Base-by-base conservation (phyloP, 2,329 filamentous ascomycete genomes). In the Botrytis byssoidea region DNA sequence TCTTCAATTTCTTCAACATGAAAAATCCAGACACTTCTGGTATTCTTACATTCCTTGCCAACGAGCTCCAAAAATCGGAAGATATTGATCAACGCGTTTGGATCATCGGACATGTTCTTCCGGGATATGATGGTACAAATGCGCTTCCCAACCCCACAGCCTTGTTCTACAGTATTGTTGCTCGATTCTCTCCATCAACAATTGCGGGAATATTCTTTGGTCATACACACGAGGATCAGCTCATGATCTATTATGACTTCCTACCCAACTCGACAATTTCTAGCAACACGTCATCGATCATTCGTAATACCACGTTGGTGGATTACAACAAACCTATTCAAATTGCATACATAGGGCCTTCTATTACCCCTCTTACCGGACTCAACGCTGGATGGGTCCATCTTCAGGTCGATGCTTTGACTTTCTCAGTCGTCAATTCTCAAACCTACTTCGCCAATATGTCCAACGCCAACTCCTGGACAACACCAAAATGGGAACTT, bases 161-260 rank as follows among this genome's bases (percentile, higher is more conserved):
- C 14, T 72, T 80, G 4, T 80, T 79, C 69, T 79, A 80, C 64
- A 75, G 73, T 4, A 80, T 80, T 57, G 74, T 80, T 37, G 68
- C 78, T 57, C 79, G 81, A 14, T 77, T 72, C 32, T 74, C 70
- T 5, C 71, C 74, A 35, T 77, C 77, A 14, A 82, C 80, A 2
- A 81, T 80, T 29, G 78, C 79, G 22, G 80, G 77, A 20, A 74
- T 81, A 64, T 82, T 82, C 74, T 82, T 77, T 71, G 80, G 81
- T 16, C 81, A 82, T 73, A 82, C 81, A 3, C 81, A 82, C 74
- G 77, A 78, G 29, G 80, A 81, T 59, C 77, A 82, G 66, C 80
- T 82, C 9, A 76, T 79, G 42, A 77, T 81, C 46, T 81, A 79
- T 72, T 81, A 81, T 66, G 78, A 79, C 73, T 80, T 77, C 57